Base-by-base conservation (phyloP, 768 basidiomycete genomes). In the Boletus reticuloceps region DNA sequence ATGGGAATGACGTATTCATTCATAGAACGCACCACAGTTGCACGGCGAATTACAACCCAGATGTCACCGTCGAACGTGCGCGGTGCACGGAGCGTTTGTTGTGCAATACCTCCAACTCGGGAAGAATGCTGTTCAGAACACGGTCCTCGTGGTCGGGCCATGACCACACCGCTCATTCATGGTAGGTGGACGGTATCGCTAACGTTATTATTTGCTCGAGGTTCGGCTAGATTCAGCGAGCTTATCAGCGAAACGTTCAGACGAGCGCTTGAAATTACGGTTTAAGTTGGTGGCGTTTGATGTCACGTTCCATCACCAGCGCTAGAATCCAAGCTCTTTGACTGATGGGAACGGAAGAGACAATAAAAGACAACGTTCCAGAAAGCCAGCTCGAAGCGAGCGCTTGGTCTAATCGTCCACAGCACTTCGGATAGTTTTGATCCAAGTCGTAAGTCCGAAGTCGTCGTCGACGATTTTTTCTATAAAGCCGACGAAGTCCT, bases 401-500 rank as follows among this genome's bases (percentile, higher is more conserved):
- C 13, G 31, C 31, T 5, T 27, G 32, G 25, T 32, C 16, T 45
- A 40, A 40, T 38, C 19, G 19, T 29, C 17, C 34, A 42, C 55
- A 51, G 49, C 45, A 31, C 32, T 9, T 42, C 44, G 34, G 52
- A 14, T 19, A 37, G 11, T 9, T 29, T 36, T n/a, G 31, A 9
- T 8, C 13, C 29, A 19, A 34, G 10, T 39, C 20, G 32, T 31
- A 36, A 2, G 12, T 40, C 22, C 22, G 22, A 27, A 31, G 39
- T 8, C 27, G 19, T 50, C 10, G 25, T 32, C 20, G 10, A 42
- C 22, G 13, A 19, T 22, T 7, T 47, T n/a, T 14, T 13, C 36
- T 57, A 59, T 63, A 66, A 64, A 59, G 34, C 17, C 29, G 16
- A 4, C 4, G 1, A 25, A 17, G 37, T 43, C 29, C 5, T 29